A percentile compares a stretch with the other conserved stretches of the same genome.
Conservation (phyloP, 768 basidiomycete genomes). For the Guyanaporus albipodus region DNA sequence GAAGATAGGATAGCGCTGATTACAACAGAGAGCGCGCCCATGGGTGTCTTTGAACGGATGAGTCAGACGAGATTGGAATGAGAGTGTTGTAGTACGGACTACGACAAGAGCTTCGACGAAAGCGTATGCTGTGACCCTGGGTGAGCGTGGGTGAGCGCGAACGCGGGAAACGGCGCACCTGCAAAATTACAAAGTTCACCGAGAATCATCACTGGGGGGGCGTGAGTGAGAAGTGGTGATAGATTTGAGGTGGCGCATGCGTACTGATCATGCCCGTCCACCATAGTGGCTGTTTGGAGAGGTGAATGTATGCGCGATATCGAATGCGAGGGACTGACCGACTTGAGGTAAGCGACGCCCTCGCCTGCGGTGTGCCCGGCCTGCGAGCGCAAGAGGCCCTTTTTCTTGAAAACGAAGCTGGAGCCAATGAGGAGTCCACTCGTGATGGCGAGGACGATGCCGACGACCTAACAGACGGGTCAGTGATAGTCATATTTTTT, state of each 20-base stretch:
- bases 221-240: neutral
- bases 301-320: slow-evolving; percentile 9
- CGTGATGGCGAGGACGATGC: slow-evolving; percentile 67
- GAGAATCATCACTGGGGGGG: slow-evolving; percentile 75
- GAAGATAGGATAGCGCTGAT: slow-evolving; percentile 91
- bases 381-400: slow-evolving; percentile 77
- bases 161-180: slow-evolving; percentile 44
- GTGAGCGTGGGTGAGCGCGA: slow-evolving; percentile 7
- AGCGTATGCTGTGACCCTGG: slow-evolving; percentile 63
- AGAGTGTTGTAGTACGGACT: slow-evolving; percentile 40
- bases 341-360: slow-evolving; percentile 94
- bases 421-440: slow-evolving; percentile 89
- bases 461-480: slow-evolving; percentile 55
- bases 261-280: slow-evolving; percentile 89
- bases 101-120: slow-evolving; percentile 93
- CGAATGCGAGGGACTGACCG: slow-evolving; percentile 46
- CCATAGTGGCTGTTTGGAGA: slow-evolving; percentile 71
- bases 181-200: slow-evolving; percentile 87
- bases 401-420: slow-evolving; percentile 98
- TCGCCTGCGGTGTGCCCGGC: slow-evolving; percentile 76
- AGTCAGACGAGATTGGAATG: slow-evolving; percentile 4
- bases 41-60: slow-evolving; percentile 62
- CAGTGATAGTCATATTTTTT: too few relatives aligned
- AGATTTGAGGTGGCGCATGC: too few relatives aligned
- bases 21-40: slow-evolving; percentile 95